Evolutionary conservation across 2,329 filamentous ascomycete species (phyloP).

Genomic region (Microcyclospora pomicola): DNA sequence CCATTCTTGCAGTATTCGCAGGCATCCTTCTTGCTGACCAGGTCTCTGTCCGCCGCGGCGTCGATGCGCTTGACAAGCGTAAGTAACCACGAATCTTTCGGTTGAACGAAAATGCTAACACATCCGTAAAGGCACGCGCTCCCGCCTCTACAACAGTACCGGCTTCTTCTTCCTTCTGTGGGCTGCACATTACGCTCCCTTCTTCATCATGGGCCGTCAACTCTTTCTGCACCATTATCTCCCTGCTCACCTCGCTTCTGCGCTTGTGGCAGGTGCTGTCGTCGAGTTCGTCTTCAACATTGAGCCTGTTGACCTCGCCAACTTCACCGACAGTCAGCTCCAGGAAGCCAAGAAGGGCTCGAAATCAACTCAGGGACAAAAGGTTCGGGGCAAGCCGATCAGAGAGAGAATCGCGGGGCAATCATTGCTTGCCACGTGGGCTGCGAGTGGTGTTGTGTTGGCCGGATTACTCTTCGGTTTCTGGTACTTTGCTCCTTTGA

Average conservation of each 20-base stretch:
- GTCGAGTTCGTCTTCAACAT: conserved; percentile 94
- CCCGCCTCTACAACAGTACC: conserved; percentile 92
- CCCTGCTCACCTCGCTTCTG: conserved; percentile 81
- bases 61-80: conserved; percentile 89
- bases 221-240: conserved; percentile 97
- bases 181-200: conserved; percentile 94
- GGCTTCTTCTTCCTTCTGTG: conserved; percentile 98
- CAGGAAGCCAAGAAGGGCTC: conserved; percentile 19
- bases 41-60: conserved; percentile 76
- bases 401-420: conserved; percentile 68
- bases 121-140: conserved; percentile 55
- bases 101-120: conserved; percentile 3
- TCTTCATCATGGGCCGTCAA: conserved; percentile 96
- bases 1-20: conserved; percentile 80
- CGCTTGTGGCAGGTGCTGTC: conserved; percentile 77
- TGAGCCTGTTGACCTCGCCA: conserved; percentile 52
- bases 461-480: conserved; percentile 59
- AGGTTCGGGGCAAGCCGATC: conserved; percentile 56
- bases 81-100: conserved; percentile 34
- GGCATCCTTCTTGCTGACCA: conserved; percentile 90
- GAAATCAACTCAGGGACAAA: conserved; percentile 23
- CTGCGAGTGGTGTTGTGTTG: conserved; percentile 58
- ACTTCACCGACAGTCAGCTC: conserved; percentile 30
- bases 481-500: conserved; percentile 88
- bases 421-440: conserved; percentile 66